phyloP scores from a whole-genome alignment of 768 basidiomycete species.

The Tremella yokohamensis region DNA sequence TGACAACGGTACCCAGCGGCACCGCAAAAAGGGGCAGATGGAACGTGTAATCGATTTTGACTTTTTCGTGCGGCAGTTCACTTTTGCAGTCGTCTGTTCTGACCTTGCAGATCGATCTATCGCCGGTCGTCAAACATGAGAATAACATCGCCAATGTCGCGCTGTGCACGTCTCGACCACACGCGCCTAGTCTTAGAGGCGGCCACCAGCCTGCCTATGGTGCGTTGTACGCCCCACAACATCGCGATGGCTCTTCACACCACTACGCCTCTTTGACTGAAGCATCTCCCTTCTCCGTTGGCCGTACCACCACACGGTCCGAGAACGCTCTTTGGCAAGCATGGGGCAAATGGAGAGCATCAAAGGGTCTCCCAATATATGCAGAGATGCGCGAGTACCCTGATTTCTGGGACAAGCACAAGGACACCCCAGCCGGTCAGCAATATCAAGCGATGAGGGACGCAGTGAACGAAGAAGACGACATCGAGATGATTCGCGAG shows the following conservation, averaged over 20 bases:
- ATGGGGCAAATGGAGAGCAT: constrained; percentile 14
- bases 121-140: constrained; percentile 21
- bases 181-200: constrained; percentile 15
- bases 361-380: constrained; percentile 35
- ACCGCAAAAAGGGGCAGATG: constrained; percentile 23
- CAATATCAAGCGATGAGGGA: constrained; percentile 57
- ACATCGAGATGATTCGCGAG: neutral
- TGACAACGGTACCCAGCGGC: constrained; percentile 50
- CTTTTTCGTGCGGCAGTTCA: constrained; percentile 30
- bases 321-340: constrained; percentile 9
- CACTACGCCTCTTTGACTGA: constrained; percentile 3
- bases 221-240: constrained; percentile 17
- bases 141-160: constrained; percentile 48
- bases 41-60: constrained; percentile 37
- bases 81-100: constrained; percentile 25
- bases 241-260: neutral
- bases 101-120: constrained; percentile 51
- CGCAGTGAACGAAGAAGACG: constrained; percentile 28
- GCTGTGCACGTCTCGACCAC: constrained; percentile 46
- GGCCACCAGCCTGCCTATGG: constrained; percentile 17
- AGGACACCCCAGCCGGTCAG: constrained; percentile 10
- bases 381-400: constrained; percentile 50
- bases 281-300: constrained; percentile 11
- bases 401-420: constrained; percentile 32
- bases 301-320: constrained; percentile 4